Percentiles rank a stretch among this genome's conserved stretches.
phyloP scores from a whole-genome alignment of 306 rosid genomes.

The Oemleria cerasiformis region DNA sequence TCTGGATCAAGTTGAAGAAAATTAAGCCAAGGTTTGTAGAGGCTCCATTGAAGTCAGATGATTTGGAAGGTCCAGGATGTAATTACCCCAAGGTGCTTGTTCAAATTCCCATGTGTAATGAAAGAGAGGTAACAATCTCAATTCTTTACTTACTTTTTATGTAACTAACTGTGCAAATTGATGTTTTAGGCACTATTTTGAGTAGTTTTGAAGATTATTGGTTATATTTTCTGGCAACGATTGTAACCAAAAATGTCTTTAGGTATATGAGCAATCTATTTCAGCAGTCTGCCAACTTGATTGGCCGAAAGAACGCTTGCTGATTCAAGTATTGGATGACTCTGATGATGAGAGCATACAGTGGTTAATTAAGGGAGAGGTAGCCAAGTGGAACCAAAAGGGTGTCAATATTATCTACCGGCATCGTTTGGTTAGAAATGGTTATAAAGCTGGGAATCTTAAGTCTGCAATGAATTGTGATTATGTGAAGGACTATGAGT shows the following conservation, averaged over 20 bases:
- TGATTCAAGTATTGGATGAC: conserved; percentile 72
- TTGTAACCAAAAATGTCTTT: conserved; percentile 23
- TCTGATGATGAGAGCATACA: conserved; percentile 68
- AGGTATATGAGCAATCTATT: conserved; percentile 78
- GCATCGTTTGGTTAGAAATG: conserved; percentile 60
- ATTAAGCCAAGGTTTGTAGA: conserved; percentile 47
- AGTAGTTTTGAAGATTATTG: conserved; percentile 9
- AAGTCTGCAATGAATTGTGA: conserved; percentile 78
- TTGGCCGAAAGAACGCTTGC: conserved; percentile 65
- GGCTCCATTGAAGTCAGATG: conserved; percentile 26
- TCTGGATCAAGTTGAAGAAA: conserved; percentile 69
- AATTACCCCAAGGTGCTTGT: conserved; percentile 64
- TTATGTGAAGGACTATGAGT: conserved; percentile 60
- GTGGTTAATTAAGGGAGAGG: conserved; percentile 63
- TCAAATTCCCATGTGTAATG: conserved; percentile 85
- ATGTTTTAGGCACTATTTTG: conserved; percentile 6
- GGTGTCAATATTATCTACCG: conserved; percentile 62
- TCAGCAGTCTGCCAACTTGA: conserved; percentile 70
- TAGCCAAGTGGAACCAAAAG: conserved; percentile 57
- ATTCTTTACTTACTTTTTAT: neutral
- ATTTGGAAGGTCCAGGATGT: conserved; percentile 44
- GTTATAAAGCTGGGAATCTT: conserved; percentile 79
- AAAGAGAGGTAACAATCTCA: conserved; percentile 55
- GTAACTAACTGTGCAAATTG: conserved; percentile 2
- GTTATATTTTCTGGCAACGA: conserved; percentile 9